Evolutionary conservation across 306 rosid genomes (phyloP).

Genomic region (Senna siamea): DNA sequence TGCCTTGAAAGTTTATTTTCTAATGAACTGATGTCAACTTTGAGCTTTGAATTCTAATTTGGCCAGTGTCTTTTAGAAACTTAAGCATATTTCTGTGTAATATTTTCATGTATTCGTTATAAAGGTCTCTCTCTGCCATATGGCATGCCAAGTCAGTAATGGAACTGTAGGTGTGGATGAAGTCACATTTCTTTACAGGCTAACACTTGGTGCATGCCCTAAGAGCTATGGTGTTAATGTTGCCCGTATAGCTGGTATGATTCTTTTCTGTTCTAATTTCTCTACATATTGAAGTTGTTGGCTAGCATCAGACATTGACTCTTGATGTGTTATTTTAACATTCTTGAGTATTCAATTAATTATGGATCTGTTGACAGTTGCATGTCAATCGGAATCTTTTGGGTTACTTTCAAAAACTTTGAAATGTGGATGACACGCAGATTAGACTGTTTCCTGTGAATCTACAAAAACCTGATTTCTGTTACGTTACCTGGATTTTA

Average conservation of each 20-base stretch:
- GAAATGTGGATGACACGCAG: not conserved
- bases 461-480: not conserved
- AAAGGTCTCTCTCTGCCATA: constrained; percentile 82
- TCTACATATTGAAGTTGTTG: not conserved
- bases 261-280: constrained; percentile 21
- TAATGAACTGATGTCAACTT: not conserved
- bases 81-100: too few relatives aligned
- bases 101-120: constrained; percentile 31
- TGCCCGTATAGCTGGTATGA: constrained; percentile 85
- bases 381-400: too few relatives aligned
- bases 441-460: not conserved
- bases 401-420: not conserved
- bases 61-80: constrained; percentile 36
- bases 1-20: constrained; percentile 7
- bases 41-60: constrained; percentile 24
- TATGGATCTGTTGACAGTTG: constrained; percentile 19
- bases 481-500: not conserved
- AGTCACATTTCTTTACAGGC: constrained; percentile 86
- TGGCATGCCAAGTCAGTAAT: constrained; percentile 87
- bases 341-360: constrained; percentile 5
- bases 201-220: constrained; percentile 85
- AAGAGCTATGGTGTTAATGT: constrained; percentile 93
- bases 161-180: constrained; percentile 69
- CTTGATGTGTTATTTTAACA: constrained; percentile 23
- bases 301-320: not conserved